Evolutionary conservation across 2,329 filamentous ascomycete species (phyloP), one percentile per base, ranked within the genome.

Genomic region (Clonostachys rhizophaga): DNA sequence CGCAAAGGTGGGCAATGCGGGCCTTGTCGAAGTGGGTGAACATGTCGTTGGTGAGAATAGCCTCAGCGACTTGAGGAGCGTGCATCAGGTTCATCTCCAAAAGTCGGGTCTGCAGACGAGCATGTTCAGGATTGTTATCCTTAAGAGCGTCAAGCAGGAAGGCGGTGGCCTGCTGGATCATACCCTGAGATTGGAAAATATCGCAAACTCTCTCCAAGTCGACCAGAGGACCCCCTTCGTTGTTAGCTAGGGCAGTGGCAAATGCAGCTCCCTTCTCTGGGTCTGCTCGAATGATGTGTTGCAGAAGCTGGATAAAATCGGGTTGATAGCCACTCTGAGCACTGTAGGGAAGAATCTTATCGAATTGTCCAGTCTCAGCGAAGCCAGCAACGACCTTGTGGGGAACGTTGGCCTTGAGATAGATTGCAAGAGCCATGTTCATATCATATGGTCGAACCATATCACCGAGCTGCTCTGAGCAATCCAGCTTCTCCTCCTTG

Each of bases 31-130:
- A 99, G 71, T 99, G 84, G 1, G 91, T 91, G 70, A 99, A 97
- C 87, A 99, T 96, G 59, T 97, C 90, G 60, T 99, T 99, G 55
- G 92, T 89, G 39, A 99, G 81, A 56, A 99, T 99, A 34, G 94
- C 94, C 67, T 99, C 95, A 5, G 95, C 94, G 47, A 99, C 95
- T 67, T 97, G 94, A 44, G 94, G 94, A 2, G 94, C 95, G 57
- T 96, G 95, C 69, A 95, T 79, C 52, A 99, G 72, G 68, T 99
- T 99, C 91, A 99, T 97, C 76, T 99, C 95, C 47, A 99, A 75
- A 4, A 99, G 79, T 50, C 94, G 87, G 18, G 95, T 99, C 70
- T 99, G 94, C 37, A 99, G 78, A 55, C 92, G 85, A 37, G 85
- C 92, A 63, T 99, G 91, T 67, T 99, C 94, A 1, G 91, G 91